Evolutionary conservation across 352 stramenopile genomes (phyloP), one percentile per base, ranked within the genome.

Genomic region (Peronospora farinosa): DNA sequence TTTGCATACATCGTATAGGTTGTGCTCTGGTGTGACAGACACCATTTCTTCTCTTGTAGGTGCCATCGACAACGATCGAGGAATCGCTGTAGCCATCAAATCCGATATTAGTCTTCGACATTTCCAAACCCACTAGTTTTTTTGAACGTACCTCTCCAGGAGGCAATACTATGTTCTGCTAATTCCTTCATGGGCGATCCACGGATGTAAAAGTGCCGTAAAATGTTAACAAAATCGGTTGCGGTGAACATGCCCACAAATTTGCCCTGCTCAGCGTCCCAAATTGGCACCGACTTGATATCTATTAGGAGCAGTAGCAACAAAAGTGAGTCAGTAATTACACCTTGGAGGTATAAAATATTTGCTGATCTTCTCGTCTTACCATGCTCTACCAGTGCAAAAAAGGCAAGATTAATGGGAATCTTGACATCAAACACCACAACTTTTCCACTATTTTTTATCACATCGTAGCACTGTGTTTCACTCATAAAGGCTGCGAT

Each of bases 351-450:
- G 32, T 7, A 13, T 19, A 33, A 19, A 41, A 11, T 8, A 27
- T 43, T 17, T 42, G 7, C 15, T 37, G 11, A 13, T 2, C 12
- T 8, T 11, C 7, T 21, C 19, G 12, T 25, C 79, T 17, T 64
- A 97, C 93, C 95, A 76, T 99, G 96, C 68, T 99, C 96, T n/a
- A 99, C 93, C 28, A 99, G 77, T 11, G 96, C 96, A 69, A 98
- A 98, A 80, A 99, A 99, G 27, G 96, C 96, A 32, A 99, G 72
- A 59, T 99, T 97, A 59, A 99, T 98, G 15, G 96, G 95, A 72
- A 99, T 99, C 64, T 96, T 97, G 40, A 96, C 95, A 68, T 99
- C 96, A 74, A 99, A 99, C 7, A 99, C 95, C 16, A 98, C 95
- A 16, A 98, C 85, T 60, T 92, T 99, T 38, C 95, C 93, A 65